Base-by-base conservation (phyloP, 1,139 yeast genomes). In the Spencermartinsiella ligniputridi region DNA sequence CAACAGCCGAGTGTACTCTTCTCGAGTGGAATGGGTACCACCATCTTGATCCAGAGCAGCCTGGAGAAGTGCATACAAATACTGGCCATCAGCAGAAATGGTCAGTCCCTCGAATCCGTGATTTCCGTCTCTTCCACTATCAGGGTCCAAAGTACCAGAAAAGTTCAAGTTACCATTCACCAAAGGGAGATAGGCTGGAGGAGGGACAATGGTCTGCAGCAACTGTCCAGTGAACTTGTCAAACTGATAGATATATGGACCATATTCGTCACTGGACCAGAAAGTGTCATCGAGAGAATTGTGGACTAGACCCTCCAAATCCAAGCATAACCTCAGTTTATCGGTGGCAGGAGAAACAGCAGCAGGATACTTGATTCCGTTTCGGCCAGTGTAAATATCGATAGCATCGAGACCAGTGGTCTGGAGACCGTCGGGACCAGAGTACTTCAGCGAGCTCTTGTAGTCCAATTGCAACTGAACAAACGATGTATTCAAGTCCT, bases 241-340 rank as follows among this genome's bases (percentile, higher is more conserved):
- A 36, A 46, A 46, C 24, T 50, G 52, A 27, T 50, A 50, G 37
- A 50, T 43, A 35, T 48, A 50, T 12, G 53, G 53, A 22, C 53
- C 53, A 25, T 50, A 50, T 35, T 50, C 53, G 32, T 50, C 53
- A 5, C 52, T 48, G n/a, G 39, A 17, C 52, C 53, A 50, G 42
- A 46, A 50, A 18, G 47, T 42, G 8, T 42, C 41, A 29, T 50
- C 53, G 12, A 37, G 33, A 6, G 46, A 41, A 32, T 48, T 40
- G 37, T 45, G 48, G 11, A 47, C 52, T 11, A 50, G 35, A 15
- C 53, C 52, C 33, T 50, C 53, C 9, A 35, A 37, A 32, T 50
- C 52, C 16, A 50, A 25, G 16, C 39, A 27, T 8, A 48, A 34
- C 15, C 32, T 6, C 1, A 43, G 49, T 29, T 33, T 37, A 18